Conservation (phyloP, 805 yeast genomes). For the Yarrowia sp. region DNA sequence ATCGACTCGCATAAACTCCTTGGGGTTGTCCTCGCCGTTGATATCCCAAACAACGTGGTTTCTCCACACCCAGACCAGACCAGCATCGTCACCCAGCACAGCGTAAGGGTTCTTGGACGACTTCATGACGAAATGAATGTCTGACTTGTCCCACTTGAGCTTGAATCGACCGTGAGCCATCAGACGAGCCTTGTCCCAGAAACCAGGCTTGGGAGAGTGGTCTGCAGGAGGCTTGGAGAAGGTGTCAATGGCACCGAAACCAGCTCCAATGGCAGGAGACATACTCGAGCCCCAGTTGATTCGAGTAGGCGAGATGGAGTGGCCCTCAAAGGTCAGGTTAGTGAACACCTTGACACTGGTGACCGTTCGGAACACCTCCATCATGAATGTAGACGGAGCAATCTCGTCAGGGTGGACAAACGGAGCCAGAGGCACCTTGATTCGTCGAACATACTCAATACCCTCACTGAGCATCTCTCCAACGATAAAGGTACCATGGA, state of each 20-base stretch:
- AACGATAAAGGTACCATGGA: slow-evolving; percentile 71
- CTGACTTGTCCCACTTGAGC: slow-evolving; percentile 59
- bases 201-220: slow-evolving; percentile 82
- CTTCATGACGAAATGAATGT: slow-evolving; percentile 55
- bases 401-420: slow-evolving; percentile 47
- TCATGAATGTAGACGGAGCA: slow-evolving; percentile 57
- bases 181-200: slow-evolving; percentile 88
- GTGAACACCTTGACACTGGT: slow-evolving; percentile 76
- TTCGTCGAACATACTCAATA: slow-evolving; percentile 61
- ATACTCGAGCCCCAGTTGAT: slow-evolving; percentile 86
- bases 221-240: slow-evolving; percentile 91
- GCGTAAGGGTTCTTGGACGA: slow-evolving; percentile 83
- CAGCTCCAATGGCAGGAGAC: slow-evolving; percentile 82
- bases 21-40: slow-evolving; percentile 73
- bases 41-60: slow-evolving; percentile 65
- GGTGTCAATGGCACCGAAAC: slow-evolving; percentile 76
- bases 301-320: slow-evolving; percentile 64
- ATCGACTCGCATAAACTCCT: slow-evolving; percentile 66
- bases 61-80: slow-evolving; percentile 77
- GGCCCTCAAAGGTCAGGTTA: slow-evolving; percentile 62
- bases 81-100: slow-evolving; percentile 70
- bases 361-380: slow-evolving; percentile 76
- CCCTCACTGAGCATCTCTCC: slow-evolving; percentile 67
- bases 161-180: slow-evolving; percentile 74
- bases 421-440: slow-evolving; percentile 68